Evolutionary conservation across 441 rosid genomes (phyloP), one percentile per base, ranked within the genome.

Genomic region (Corymbia calophylla): DNA sequence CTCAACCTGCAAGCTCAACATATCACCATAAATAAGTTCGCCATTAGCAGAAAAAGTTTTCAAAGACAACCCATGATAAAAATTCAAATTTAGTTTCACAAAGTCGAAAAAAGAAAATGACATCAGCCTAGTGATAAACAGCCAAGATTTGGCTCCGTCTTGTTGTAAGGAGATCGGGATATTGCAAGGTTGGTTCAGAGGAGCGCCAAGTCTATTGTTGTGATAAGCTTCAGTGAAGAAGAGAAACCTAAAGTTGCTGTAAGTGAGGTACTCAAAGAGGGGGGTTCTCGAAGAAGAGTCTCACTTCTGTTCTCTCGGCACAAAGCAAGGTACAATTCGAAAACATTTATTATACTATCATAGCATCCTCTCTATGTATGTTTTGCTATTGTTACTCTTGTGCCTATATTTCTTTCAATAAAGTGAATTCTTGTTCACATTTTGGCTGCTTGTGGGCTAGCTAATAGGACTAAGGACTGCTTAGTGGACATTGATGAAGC

Each of bases 21-120:
- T 96, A 96, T 98, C 97, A 97, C 97, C 99, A 97, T 96, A 90
- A 91, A 94, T 6, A 96, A 89, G 92, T 95, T 97, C 56, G 98
- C 97, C 96, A 93, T 95, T 0, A 58, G 94, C 97, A 88, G 91
- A 35, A 35, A 97, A 94, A 90, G 96, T 93, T 93, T 97, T 96
- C 99, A 96, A 92, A 90, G 91, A 60, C 35, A 48, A 70, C 16
- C 53, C 62, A 53, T 1, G 48, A 29, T 56, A 89, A 31, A 51
- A 17, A 29, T 5, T 49, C 7, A 70, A 4, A 32, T 31, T 64
- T 49, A 47, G 5, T 70, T 48, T 64, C 86, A 49, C 27, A 82
- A 0, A 82, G 12, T 39, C 21, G 4, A 25, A 60, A 35, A 35
- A 35, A 35, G 39, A 35, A 35, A 35, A 35, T 35, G 39, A 35